These are phyloP conservation scores for Termitomyces titanicus DNA, from an alignment of 768 basidiomycete genomes.

Conservation along the genomic window DNA sequence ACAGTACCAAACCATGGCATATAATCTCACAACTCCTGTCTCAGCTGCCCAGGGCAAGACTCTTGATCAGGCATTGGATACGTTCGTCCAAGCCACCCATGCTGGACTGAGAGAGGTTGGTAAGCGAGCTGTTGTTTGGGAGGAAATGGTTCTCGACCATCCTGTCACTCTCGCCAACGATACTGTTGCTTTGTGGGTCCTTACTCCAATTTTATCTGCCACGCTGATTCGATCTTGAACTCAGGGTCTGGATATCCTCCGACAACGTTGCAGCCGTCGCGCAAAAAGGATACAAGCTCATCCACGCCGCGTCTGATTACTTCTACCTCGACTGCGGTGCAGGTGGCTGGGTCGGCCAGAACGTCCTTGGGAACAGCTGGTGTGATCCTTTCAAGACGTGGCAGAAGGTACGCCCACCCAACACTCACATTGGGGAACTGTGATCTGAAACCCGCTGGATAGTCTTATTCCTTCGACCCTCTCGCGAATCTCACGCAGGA, in stretches of 20 bases:
- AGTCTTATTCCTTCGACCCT: no score
- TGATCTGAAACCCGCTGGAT: neutral
- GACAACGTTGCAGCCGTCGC: slow-evolving; percentile 56
- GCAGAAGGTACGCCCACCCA: slow-evolving; percentile 53
- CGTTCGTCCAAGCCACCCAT: slow-evolving; percentile 62
- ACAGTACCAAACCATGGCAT: neutral
- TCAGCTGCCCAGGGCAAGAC: slow-evolving; percentile 40
- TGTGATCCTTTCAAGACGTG: slow-evolving; percentile 81
- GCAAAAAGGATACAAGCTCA: slow-evolving; percentile 53
- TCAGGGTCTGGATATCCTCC: slow-evolving; percentile 72
- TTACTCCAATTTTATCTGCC: neutral
- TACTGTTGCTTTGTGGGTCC: slow-evolving; percentile 53
- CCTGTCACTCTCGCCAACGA: slow-evolving; percentile 44
- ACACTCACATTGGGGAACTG: neutral
- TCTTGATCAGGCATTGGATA: slow-evolving; percentile 58
- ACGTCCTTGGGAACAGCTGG: slow-evolving; percentile 52
- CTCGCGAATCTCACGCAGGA: slow-evolving; percentile 49
- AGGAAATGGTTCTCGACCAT: slow-evolving; percentile 68
- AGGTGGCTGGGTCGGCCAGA: slow-evolving; percentile 65
- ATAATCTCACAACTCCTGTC: neutral
- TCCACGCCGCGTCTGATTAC: slow-evolving; percentile 71
- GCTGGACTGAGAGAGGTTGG: slow-evolving; percentile 45
- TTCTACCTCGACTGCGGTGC: slow-evolving; percentile 82
- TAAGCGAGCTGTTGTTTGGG: slow-evolving; percentile 83
- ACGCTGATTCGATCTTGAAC: neutral